These are phyloP conservation scores for Thyridium curvatum DNA, from an alignment of 2,329 filamentous ascomycete species.

Conservation along the genomic window DNA sequence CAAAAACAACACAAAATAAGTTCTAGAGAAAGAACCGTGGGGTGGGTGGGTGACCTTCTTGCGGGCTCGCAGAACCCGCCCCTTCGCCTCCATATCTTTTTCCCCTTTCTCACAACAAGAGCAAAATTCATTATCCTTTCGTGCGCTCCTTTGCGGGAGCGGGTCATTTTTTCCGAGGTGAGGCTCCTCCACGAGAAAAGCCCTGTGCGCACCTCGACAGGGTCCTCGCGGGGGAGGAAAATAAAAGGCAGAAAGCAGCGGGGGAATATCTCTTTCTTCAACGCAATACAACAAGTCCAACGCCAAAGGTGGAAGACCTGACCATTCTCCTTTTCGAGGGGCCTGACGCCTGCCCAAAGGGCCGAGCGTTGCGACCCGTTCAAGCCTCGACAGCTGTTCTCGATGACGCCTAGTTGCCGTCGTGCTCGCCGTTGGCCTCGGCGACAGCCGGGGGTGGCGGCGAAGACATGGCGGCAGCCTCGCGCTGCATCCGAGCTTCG, in stretches of 20 bases:
- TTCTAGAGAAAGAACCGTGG: too few relatives aligned
- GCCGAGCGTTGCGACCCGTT: slow-evolving; percentile 10
- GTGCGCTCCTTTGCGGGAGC: too few relatives aligned
- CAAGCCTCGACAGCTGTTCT: too few relatives aligned
- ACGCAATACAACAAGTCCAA: slow-evolving; percentile 38
- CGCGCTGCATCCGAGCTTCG: slow-evolving; percentile 92
- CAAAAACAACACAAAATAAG: too few relatives aligned
- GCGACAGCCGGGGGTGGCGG: slow-evolving; percentile 23
- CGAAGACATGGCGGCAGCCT: slow-evolving; percentile 48
- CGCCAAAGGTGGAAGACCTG: slow-evolving; percentile 41
- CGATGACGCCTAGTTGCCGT: slow-evolving; percentile 34
- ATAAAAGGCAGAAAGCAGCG: slow-evolving; percentile 29
- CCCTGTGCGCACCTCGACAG: too few relatives aligned
- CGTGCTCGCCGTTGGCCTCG: slow-evolving; percentile 51
- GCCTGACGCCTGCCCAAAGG: background rate
- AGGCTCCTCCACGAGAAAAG: too few relatives aligned
- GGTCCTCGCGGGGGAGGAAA: slow-evolving; percentile 21
- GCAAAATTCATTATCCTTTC: background rate
- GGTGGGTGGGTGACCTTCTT: too few relatives aligned
- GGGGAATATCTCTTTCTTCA: slow-evolving; percentile 38
- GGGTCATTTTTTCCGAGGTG: too few relatives aligned
- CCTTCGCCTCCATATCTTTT: background rate
- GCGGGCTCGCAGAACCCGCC: too few relatives aligned
- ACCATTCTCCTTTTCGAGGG: slow-evolving; percentile 25
- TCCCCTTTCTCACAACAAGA: background rate